These are phyloP conservation scores for Magnusiomyces fungicola DNA, from an alignment of 1,139 yeast genomes.

Conservation along the genomic window DNA sequence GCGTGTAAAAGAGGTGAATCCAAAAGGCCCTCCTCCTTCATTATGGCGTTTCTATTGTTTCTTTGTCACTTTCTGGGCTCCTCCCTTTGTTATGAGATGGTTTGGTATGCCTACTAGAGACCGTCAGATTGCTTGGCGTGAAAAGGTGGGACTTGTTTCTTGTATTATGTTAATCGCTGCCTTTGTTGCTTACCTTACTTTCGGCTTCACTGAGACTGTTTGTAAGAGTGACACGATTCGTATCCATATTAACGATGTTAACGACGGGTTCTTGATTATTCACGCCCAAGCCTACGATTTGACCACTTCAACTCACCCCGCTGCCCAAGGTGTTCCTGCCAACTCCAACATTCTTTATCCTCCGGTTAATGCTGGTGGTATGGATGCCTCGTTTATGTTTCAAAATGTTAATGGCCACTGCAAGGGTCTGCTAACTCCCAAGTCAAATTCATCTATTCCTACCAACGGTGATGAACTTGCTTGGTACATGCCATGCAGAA, in stretches of 20 bases:
- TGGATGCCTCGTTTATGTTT: slow-evolving; percentile 80
- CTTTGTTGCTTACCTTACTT: slow-evolving; percentile 75
- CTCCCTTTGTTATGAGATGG: slow-evolving; percentile 59
- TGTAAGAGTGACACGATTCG: slow-evolving; percentile 52
- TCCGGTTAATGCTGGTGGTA: slow-evolving; percentile 82
- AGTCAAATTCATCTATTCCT: slow-evolving; percentile 65
- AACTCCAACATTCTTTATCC: slow-evolving; percentile 72
- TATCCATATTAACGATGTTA: slow-evolving; percentile 51
- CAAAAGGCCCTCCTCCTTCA: slow-evolving; percentile 36
- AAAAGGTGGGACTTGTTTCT: slow-evolving; percentile 77
- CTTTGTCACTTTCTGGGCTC: slow-evolving; percentile 84
- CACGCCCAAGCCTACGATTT: slow-evolving; percentile 78
- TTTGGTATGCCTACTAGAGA: slow-evolving; percentile 75
- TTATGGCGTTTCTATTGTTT: slow-evolving; percentile 81
- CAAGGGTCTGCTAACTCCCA: slow-evolving; percentile 70
- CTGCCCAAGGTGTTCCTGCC: slow-evolving; percentile 63
- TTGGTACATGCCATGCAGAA: slow-evolving; percentile 93
- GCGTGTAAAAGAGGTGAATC: slow-evolving; percentile 4
- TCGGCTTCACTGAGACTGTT: slow-evolving; percentile 85
- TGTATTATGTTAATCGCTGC: slow-evolving; percentile 70
- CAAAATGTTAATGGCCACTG: slow-evolving; percentile 96
- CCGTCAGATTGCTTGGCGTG: slow-evolving; percentile 95
- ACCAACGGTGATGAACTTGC: slow-evolving; percentile 58
- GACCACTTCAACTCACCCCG: slow-evolving; percentile 66
- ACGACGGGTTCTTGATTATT: slow-evolving; percentile 56